A percentile compares a stretch with the other conserved stretches of the same genome.
Conservation (phyloP, 2,329 filamentous ascomycete genomes). For the Penicillium glabrum region DNA sequence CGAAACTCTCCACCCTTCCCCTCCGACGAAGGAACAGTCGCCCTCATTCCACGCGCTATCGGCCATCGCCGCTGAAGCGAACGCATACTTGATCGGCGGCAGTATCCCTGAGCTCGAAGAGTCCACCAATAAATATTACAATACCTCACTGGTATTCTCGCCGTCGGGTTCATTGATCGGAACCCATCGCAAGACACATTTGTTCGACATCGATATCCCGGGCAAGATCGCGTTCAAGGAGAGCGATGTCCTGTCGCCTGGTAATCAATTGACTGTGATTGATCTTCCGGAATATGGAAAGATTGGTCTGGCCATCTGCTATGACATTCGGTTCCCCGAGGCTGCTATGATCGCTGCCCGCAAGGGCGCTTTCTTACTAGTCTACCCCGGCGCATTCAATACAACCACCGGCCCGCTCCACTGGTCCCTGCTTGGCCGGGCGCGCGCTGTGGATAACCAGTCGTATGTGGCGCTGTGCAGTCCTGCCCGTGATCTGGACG, state of each 20-base stretch:
- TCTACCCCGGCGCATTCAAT: conserved; percentile 98
- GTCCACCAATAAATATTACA: conserved; percentile 73
- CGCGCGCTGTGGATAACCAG: conserved; percentile 89
- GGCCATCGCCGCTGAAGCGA: conserved; percentile 73
- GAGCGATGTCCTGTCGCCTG: conserved; percentile 82
- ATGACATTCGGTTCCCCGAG: conserved; percentile 96
- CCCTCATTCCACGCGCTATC: conserved; percentile 86
- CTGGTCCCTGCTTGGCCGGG: conserved; percentile 81
- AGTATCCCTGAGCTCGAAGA: conserved; percentile 83
- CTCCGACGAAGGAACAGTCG: conserved; percentile 67
- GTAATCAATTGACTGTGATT: conserved; percentile 80
- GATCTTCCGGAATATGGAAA: conserved; percentile 86
- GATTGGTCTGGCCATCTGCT: conserved; percentile 90
- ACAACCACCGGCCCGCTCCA: conserved; percentile 87
- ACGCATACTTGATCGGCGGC: conserved; percentile 81
- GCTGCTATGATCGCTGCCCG: conserved; percentile 85
- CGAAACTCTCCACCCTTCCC: conserved; percentile 78
- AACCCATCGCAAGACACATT: conserved; percentile 87
- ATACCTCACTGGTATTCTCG: conserved; percentile 82
- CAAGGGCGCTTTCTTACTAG: conserved; percentile 78
- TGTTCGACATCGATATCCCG: conserved; percentile 97
- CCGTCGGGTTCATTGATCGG: conserved; percentile 78
- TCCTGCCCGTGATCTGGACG: conserved; percentile 75
- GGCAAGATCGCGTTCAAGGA: conserved; percentile 91
- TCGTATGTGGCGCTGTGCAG: conserved; percentile 91